Conservation (phyloP, 768 basidiomycete genomes). For the Myochromella boudieri region DNA sequence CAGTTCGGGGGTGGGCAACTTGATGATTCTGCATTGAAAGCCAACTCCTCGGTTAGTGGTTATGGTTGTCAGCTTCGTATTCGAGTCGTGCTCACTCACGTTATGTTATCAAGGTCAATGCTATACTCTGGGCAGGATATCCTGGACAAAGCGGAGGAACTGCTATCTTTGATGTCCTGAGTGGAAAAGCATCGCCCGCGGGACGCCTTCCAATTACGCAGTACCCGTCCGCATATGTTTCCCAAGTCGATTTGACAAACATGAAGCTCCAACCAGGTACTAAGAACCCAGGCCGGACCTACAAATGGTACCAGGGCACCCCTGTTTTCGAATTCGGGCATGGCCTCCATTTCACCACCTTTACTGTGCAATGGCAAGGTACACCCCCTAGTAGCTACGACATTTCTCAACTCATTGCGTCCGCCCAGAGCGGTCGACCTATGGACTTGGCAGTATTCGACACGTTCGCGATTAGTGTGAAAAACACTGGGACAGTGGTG, state of each 20-base stretch:
- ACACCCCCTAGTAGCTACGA: constrained; percentile 35
- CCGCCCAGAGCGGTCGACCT: constrained; percentile 16
- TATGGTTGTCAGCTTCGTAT: neutral
- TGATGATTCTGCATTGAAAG: constrained; percentile 46
- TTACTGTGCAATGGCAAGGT: constrained; percentile 38
- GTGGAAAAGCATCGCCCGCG: constrained; percentile 50
- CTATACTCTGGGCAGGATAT: constrained; percentile 58
- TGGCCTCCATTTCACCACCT: constrained; percentile 56
- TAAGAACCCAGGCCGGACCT: constrained; percentile 54
- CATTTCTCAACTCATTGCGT: constrained; percentile 38
- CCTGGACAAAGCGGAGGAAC: constrained; percentile 56
- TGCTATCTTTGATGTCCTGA: constrained; percentile 52
- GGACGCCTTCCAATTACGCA: constrained; percentile 56
- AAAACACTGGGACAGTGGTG: constrained; percentile 45
- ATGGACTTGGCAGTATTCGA: constrained; percentile 48
- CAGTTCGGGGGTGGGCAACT: constrained; percentile 62
- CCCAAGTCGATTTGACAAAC: constrained; percentile 55
- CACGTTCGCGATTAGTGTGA: constrained; percentile 47
- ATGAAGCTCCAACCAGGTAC: constrained; percentile 52
- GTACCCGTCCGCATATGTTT: constrained; percentile 48
- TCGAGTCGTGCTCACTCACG: too few relatives aligned
- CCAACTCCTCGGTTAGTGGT: constrained; percentile 38
- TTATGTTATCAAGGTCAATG: constrained; percentile 45
- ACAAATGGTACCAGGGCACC: constrained; percentile 54
- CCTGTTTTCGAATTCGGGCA: constrained; percentile 55